Evolutionary conservation across 1,139 yeast genomes (phyloP), one percentile per base, ranked within the genome.

Genomic region (Taphrina pruni): DNA sequence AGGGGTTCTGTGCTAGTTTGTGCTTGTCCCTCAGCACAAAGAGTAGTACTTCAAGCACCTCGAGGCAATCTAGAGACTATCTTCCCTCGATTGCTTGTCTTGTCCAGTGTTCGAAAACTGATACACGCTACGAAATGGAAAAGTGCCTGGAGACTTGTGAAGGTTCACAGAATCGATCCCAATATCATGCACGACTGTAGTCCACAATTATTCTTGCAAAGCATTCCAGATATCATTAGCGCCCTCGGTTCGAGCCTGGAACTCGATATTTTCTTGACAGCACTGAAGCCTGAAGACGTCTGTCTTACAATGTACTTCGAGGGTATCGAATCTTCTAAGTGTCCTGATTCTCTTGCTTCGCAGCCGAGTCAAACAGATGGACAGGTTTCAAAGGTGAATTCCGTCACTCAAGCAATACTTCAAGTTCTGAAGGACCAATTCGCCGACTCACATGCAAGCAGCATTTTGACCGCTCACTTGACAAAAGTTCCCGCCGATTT

Each of bases 31-130:
- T 86, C 96, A 0, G 89, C 86, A 71, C 87, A 92, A 70, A 86
- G 95, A 0, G 92, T 95, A 20, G 87, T 90, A 1, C 81, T 95
- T 69, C 97, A 95, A 78, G 97, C 97, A 2, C 96, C 96, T 71
- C 85, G 99, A 77, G 99, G 99, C 72, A 95, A 95, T 75, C 81
- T 94, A 73, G 99, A 95, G 78, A 92, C 98, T 0, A 89, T 95
- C 43, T 88, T 87, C 75, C 99, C 99, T 11, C 84, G 99, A 78
- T 89, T 94, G 60, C 87, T 94, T 89, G 96, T 94, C 14, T 81
- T 95, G 64, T 84, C 91, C 12, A 96, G 89, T 21, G 95, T 95
- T 20, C 84, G 99, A 74, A 82, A 84, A 62, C 84, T 84, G 74
- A 90, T 95, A 72, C 81, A 83, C 50, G 79, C 80, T 0, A 81